phyloP scores from a whole-genome alignment of 441 rosid species.

The Pelargonium citronellum region DNA sequence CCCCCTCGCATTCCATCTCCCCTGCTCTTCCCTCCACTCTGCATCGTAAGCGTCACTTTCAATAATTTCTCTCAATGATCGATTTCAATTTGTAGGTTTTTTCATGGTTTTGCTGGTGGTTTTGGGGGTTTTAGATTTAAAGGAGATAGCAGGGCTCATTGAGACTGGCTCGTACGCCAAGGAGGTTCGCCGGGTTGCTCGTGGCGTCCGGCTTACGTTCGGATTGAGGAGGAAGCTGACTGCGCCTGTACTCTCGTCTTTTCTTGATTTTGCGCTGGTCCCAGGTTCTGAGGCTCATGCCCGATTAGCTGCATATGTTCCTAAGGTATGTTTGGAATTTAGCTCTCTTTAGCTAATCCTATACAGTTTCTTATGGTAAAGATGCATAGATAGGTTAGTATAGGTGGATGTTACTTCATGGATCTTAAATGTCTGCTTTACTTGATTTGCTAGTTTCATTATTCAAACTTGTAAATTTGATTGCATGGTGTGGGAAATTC shows the following conservation, averaged over 20 bases:
- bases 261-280: slow-evolving; percentile 5
- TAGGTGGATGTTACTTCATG: not conserved
- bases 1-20: slow-evolving; percentile 43
- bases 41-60: slow-evolving; percentile 34
- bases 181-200: slow-evolving; percentile 1
- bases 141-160: slow-evolving; percentile 12
- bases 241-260: not conserved
- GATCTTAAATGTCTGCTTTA: not conserved
- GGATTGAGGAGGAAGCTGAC: slow-evolving; percentile 9
- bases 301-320: not conserved
- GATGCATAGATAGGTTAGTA: not conserved
- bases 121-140: not conserved
- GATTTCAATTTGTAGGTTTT: slow-evolving; percentile 12
- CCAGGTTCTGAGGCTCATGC: slow-evolving; percentile 4
- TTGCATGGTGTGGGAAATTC: not conserved
- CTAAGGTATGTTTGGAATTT: slow-evolving; percentile 1
- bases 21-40: slow-evolving; percentile 38
- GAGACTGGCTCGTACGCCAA: slow-evolving; percentile 5
- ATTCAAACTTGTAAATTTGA: not conserved
- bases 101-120: not conserved
- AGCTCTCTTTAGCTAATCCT: not conserved
- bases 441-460: not conserved
- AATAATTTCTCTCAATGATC: not conserved
- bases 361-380: not conserved
- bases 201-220: not conserved